Evolutionary conservation across 768 basidiomycete genomes (phyloP).

Genomic region (Rhizopogon vinicolor): DNA sequence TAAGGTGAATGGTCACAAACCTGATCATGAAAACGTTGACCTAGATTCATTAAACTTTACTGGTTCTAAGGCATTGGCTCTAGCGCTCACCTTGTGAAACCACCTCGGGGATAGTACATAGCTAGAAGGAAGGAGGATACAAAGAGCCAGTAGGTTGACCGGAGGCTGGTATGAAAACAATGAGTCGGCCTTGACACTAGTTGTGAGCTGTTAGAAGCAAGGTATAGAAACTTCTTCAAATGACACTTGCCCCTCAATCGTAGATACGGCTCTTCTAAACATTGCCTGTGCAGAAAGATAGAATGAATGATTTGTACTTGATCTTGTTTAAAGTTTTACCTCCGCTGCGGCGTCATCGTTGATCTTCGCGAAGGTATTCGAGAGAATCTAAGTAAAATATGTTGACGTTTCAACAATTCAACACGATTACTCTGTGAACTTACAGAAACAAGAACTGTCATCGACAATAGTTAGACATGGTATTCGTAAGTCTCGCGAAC

Average conservation of each 20-base stretch:
- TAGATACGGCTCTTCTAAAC: slow-evolving; percentile 92
- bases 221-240: background rate
- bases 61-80: slow-evolving; percentile 4
- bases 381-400: slow-evolving; percentile 64
- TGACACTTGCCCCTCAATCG: slow-evolving; percentile 77
- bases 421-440: slow-evolving; percentile 22
- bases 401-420: background rate
- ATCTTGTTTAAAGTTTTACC: slow-evolving; percentile 33
- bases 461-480: slow-evolving; percentile 6
- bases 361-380: slow-evolving; percentile 92
- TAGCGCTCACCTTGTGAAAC: slow-evolving; percentile 83
- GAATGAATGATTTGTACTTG: background rate
- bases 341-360: slow-evolving; percentile 92
- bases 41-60: slow-evolving; percentile 31
- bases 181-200: slow-evolving; percentile 82
- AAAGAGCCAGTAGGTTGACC: slow-evolving; percentile 82
- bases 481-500: background rate
- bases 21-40: slow-evolving; percentile 88
- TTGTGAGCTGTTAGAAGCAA: slow-evolving; percentile 7
- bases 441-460: slow-evolving; percentile 75
- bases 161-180: slow-evolving; percentile 95
- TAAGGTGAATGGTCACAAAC: slow-evolving; percentile 26
- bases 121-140: slow-evolving; percentile 81
- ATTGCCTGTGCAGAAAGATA: slow-evolving; percentile 55
- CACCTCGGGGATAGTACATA: slow-evolving; percentile 88